Base-by-base conservation (phyloP, 2,329 filamentous ascomycete species). In the Calonectria montana region DNA sequence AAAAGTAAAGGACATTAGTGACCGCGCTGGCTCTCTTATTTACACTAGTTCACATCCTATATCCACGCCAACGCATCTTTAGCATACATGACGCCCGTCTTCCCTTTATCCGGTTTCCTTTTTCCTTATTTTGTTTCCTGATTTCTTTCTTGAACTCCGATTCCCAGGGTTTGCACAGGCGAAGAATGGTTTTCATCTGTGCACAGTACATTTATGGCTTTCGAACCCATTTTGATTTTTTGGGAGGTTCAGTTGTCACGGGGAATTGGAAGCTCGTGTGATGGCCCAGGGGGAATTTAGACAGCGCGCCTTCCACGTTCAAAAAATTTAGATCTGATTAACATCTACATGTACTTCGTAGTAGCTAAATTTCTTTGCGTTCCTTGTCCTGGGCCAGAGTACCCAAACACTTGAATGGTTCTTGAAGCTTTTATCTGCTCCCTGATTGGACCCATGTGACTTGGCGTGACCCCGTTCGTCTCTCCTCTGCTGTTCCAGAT, bases 251-350 rank as follows among this genome's bases (percentile, higher is more conserved):
- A 67, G 76, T 77, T 78, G 74, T 77, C 71, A 71, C 67, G 75
- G 68, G 71, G 73, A 74, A 70, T 74, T 72, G 75, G 76, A 76
- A 79, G 67, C 71, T 76, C 50, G 75, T 74, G 70, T 77, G 76
- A 76, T 74, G 75, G 65, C 70, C 64, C 69, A 55, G 67, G 74
- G 74, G 72, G 75, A 75, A 77, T 77, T 79, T 82, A 81, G 80
- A 81, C 76, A 80, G 78, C 79, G 78, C 75, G 72, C 65, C 76
- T 78, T 73, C 76, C 75, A 74, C 76, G 80, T 80, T 80, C 73
- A 80, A 82, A 82, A 80, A 77, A 68, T 71, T 74, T 82, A 82
- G 81, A 82, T 81, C 73, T 81, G 76, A 78, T 77, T 80, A 70
- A 79, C 74, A 77, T 77, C 71, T 78, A 78, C 69, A 62, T 70